Evolutionary conservation across 306 rosid species (phyloP).

Genomic region (Citrullus mucosospermus): DNA sequence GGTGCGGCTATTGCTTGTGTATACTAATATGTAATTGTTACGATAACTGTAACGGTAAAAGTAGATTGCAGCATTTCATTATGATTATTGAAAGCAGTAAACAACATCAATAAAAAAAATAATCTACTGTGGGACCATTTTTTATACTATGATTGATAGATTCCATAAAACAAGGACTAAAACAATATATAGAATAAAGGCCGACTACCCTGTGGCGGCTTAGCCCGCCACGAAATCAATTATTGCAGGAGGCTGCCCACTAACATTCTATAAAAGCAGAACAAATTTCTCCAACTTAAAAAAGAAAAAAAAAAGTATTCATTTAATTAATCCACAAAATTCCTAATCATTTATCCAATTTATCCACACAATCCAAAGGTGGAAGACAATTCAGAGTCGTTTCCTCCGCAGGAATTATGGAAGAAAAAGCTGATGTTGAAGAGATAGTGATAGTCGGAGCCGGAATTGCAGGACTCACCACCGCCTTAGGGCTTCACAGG

Average conservation of each 20-base stretch:
- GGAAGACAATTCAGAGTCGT: not conserved
- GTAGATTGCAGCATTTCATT: too few relatives aligned
- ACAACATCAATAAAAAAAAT: too few relatives aligned
- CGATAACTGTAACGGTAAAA: too few relatives aligned
- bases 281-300: not conserved
- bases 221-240: not conserved
- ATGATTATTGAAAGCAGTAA: too few relatives aligned
- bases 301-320: not conserved
- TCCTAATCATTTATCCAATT: not conserved
- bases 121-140: too few relatives aligned
- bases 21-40: too few relatives aligned
- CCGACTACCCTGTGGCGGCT: not conserved
- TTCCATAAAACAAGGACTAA: too few relatives aligned
- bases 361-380: not conserved
- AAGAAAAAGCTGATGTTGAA: not conserved
- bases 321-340: too few relatives aligned
- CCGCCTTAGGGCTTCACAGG: conserved; percentile 54
- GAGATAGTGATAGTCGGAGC: conserved; percentile 58
- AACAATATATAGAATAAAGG: too few relatives aligned
- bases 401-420: not conserved
- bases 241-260: not conserved
- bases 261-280: not conserved
- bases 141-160: too few relatives aligned
- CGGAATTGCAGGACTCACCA: conserved; percentile 52
- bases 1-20: not conserved